Percentiles rank a stretch among this genome's conserved stretches.
phyloP scores from a whole-genome alignment of 2,329 filamentous ascomycete genomes.

The Reticulascus tulasneorum region DNA sequence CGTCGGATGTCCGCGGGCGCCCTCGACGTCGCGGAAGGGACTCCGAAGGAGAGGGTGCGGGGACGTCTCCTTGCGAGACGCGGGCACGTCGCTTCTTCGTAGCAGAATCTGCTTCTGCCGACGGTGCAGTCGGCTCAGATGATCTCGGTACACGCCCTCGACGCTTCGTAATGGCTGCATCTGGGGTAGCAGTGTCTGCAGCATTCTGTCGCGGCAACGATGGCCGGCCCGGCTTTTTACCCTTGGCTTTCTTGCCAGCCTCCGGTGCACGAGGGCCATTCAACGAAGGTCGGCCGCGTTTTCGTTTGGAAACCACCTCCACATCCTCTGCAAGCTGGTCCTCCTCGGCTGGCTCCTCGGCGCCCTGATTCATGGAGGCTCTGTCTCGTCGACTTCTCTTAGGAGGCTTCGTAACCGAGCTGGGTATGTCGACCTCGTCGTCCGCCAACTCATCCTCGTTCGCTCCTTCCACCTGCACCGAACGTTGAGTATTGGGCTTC shows the following conservation, averaged over 20 bases:
- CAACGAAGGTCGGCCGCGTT: conserved; percentile 33
- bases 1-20: conserved; percentile 11
- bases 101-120: conserved; percentile 5
- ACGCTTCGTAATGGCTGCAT: conserved; percentile 9
- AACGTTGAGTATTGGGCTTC: background rate
- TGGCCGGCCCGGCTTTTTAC: conserved; percentile 20
- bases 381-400: background rate
- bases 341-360: background rate
- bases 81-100: conserved; percentile 17
- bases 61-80: conserved; percentile 2
- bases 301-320: conserved; percentile 24
- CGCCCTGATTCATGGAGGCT: too few species aligned
- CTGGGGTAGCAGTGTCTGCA: conserved; percentile 4
- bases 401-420: conserved; percentile 1
- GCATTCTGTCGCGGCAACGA: conserved; percentile 18
- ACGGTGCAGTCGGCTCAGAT: too few species aligned
- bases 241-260: conserved; percentile 9
- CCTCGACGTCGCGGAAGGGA: conserved; percentile 12
- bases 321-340: conserved; percentile 11
- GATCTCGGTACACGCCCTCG: too few species aligned
- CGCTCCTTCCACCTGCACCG: background rate
- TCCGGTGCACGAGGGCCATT: too few species aligned
- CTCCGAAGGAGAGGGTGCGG: conserved; percentile 5
- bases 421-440: background rate
- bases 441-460: background rate